Evolutionary conservation across 2,329 filamentous ascomycete species (phyloP).

Genomic region (Cryphonectria japonica): DNA sequence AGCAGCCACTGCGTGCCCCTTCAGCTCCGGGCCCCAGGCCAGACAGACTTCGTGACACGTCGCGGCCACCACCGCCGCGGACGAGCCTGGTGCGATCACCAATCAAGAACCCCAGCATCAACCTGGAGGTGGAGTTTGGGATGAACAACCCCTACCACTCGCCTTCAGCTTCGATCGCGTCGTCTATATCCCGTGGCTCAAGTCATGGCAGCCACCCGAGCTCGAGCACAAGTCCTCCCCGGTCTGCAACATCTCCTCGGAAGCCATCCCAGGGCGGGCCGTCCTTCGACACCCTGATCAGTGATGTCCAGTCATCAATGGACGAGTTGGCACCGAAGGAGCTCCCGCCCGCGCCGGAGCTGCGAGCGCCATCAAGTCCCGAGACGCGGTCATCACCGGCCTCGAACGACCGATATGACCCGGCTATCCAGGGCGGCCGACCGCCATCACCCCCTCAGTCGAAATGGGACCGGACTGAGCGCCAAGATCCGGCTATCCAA

Average conservation of each 20-base stretch:
- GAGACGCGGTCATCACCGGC: constrained; percentile 30
- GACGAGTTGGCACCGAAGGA: constrained; percentile 42
- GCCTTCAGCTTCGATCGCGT: constrained; percentile 66
- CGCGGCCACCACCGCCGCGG: constrained; percentile 57
- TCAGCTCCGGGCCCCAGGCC: constrained; percentile 52
- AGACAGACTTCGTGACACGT: constrained; percentile 52
- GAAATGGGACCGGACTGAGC: constrained; percentile 26
- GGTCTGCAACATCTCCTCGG: constrained; percentile 43
- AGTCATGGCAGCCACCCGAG: constrained; percentile 59
- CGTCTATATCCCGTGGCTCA: constrained; percentile 57
- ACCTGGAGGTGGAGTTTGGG: constrained; percentile 64
- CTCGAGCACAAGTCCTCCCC: constrained; percentile 61
- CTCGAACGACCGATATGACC: constrained; percentile 38
- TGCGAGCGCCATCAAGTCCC: constrained; percentile 26
- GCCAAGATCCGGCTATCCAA: constrained; percentile 40
- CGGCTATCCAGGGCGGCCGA: constrained; percentile 33
- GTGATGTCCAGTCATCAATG: constrained; percentile 59
- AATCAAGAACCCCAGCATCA: constrained; percentile 50
- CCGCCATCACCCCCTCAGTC: constrained; percentile 25
- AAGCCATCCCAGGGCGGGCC: constrained; percentile 46
- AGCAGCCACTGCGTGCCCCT: constrained; percentile 48
- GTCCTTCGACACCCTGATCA: constrained; percentile 57
- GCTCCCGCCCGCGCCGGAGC: constrained; percentile 39
- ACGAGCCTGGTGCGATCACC: constrained; percentile 51
- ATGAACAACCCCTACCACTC: constrained; percentile 67